phyloP scores from a whole-genome alignment of 1,284 basidiomycete species.

The Sanghuangporus baumii region DNA sequence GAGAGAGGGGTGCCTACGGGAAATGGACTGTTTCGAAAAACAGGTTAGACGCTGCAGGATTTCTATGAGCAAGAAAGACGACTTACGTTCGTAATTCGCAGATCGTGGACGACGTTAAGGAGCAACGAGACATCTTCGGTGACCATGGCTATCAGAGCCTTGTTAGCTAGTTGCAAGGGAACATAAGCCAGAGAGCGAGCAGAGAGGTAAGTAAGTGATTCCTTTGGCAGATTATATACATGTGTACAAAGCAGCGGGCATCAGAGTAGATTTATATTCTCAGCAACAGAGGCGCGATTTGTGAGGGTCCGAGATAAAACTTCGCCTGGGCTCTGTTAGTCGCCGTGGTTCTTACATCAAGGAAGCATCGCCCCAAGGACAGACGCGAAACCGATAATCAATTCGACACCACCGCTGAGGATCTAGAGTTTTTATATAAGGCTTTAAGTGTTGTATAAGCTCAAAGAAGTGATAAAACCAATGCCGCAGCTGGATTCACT shows the following conservation, averaged over 20 bases:
- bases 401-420: background rate
- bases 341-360: background rate
- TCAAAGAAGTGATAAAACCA: too few relatives aligned
- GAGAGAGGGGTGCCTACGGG: background rate
- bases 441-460: too few relatives aligned
- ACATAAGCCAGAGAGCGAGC: background rate
- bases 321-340: background rate
- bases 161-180: background rate
- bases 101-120: slow-evolving; percentile 3
- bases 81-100: slow-evolving; percentile 11
- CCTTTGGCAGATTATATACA: background rate
- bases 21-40: background rate
- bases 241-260: background rate
- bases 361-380: too few relatives aligned
- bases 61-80: background rate
- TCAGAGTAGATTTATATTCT: background rate
- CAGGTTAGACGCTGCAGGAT: background rate
- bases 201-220: background rate
- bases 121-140: background rate
- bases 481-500: too few relatives aligned
- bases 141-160: background rate
- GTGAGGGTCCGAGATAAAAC: background rate
- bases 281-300: background rate
- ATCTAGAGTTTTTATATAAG: too few relatives aligned
- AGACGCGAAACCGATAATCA: background rate